Percentiles rank a stretch among this genome's conserved stretches.
These are phyloP conservation scores for Wickerhamiella spandovensis DNA, from an alignment of 805 yeast species.

Conservation along the genomic window DNA sequence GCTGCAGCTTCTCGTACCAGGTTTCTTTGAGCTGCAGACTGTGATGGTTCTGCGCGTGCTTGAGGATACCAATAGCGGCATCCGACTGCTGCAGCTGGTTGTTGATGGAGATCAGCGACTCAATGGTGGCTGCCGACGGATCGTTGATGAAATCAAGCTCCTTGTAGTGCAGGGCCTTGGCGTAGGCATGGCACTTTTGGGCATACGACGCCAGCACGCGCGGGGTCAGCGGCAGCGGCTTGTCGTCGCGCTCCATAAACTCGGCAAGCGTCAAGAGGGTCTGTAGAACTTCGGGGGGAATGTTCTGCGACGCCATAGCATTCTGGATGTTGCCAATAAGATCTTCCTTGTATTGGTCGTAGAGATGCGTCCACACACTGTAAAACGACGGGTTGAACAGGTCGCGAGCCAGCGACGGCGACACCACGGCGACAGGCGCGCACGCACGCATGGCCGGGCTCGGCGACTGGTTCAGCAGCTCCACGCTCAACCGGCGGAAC, in stretches of 20 bases:
- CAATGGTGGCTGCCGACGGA: constrained; percentile 84
- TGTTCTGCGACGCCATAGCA: constrained; percentile 79
- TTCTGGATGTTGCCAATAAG: constrained; percentile 71
- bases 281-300: constrained; percentile 92
- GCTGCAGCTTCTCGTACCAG: constrained; percentile 91
- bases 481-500: constrained; percentile 78
- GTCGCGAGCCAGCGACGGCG: constrained; percentile 72
- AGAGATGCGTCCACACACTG: constrained; percentile 88
- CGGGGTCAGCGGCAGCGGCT: constrained; percentile 83
- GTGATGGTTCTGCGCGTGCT: constrained; percentile 81
- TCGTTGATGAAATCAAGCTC: constrained; percentile 91
- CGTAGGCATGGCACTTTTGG: constrained; percentile 91
- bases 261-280: constrained; percentile 81
- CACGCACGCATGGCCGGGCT: constrained; percentile 91
- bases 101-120: constrained; percentile 80
- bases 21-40: constrained; percentile 80
- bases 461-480: constrained; percentile 80
- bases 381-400: constrained; percentile 90
- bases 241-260: constrained; percentile 95
- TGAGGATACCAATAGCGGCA: constrained; percentile 93
- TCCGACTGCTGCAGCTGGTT: constrained; percentile 93
- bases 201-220: constrained; percentile 85
- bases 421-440: constrained; percentile 73
- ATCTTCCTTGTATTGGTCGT: constrained; percentile 80
- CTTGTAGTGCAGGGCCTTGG: constrained; percentile 91